A percentile compares a stretch with the other conserved stretches of the same genome.
These are phyloP conservation scores for Durusdinium trenchii DNA, from an alignment of 73 alveolate genomes.

Conservation along the genomic window DNA sequence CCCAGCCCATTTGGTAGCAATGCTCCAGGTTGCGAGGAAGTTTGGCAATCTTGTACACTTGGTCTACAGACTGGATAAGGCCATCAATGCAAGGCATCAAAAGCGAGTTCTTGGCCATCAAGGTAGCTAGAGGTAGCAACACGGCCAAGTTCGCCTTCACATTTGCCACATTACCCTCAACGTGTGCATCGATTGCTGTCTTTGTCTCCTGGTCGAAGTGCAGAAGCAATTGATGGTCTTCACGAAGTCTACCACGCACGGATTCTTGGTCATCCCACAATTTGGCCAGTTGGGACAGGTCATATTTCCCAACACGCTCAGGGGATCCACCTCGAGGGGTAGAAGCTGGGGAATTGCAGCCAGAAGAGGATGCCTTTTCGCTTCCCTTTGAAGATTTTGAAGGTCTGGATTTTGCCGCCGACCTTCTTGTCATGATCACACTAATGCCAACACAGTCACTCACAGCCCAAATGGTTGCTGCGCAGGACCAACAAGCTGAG, in stretches of 20 bases:
- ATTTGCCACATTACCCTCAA: not conserved
- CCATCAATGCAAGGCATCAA: not conserved
- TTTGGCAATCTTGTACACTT: not conserved
- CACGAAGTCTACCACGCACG: not conserved
- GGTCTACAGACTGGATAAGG: not conserved
- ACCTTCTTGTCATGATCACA: not conserved
- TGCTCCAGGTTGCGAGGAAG: not conserved
- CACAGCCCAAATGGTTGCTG: slow-evolving; percentile 39
- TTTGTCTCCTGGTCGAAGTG: not conserved
- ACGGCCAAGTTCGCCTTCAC: not conserved
- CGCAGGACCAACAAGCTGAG: slow-evolving; percentile 9
- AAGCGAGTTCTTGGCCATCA: not conserved
- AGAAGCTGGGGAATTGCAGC: not conserved
- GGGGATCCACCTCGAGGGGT: not conserved
- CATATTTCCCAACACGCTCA: slow-evolving; percentile 21
- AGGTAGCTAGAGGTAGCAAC: not conserved
- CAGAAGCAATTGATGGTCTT: not conserved
- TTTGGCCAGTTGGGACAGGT: not conserved
- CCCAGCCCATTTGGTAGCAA: slow-evolving; percentile 19
- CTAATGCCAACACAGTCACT: not conserved
- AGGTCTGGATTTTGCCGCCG: slow-evolving; percentile 10
- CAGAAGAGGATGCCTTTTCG: slow-evolving; percentile 21
- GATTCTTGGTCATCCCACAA: not conserved
- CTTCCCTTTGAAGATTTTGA: not conserved
- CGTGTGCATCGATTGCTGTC: not conserved